phyloP scores from a whole-genome alignment of 2,329 filamentous ascomycete species.

The Aspergillus novoparasiticus region DNA sequence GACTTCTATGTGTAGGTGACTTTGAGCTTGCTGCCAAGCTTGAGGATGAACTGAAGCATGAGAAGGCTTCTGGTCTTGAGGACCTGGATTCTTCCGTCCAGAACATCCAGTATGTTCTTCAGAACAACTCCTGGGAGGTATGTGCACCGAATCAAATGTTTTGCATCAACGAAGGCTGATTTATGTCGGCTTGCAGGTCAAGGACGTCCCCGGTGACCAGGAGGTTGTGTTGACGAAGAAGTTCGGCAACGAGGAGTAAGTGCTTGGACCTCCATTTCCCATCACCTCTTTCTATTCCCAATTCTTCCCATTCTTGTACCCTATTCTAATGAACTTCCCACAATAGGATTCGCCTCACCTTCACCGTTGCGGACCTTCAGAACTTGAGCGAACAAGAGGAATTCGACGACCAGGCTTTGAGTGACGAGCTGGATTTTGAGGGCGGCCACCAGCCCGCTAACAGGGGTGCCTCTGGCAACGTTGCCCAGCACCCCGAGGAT shows the following conservation, averaged over 20 bases:
- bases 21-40: constrained; percentile 85
- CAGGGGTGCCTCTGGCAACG: constrained; percentile 54
- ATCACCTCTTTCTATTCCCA: constrained; percentile 3
- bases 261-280: constrained; percentile 10
- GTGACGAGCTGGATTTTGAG: constrained; percentile 61
- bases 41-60: constrained; percentile 78
- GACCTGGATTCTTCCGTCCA: constrained; percentile 76
- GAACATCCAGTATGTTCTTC: constrained; percentile 88
- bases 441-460: constrained; percentile 56
- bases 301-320: background rate
- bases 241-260: constrained; percentile 86
- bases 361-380: constrained; percentile 82
- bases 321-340: background rate
- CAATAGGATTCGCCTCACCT: constrained; percentile 72
- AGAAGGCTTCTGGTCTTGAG: constrained; percentile 76
- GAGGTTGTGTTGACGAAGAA: constrained; percentile 82
- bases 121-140: constrained; percentile 82
- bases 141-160: constrained; percentile 5
- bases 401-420: constrained; percentile 57
- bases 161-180: background rate
- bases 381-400: constrained; percentile 63
- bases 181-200: constrained; percentile 44
- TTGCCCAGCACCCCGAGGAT: constrained; percentile 57
- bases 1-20: constrained; percentile 54
- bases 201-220: constrained; percentile 81